These are phyloP conservation scores for Tulasnella sp. DNA, from an alignment of 768 basidiomycete species.

Conservation along the genomic window DNA sequence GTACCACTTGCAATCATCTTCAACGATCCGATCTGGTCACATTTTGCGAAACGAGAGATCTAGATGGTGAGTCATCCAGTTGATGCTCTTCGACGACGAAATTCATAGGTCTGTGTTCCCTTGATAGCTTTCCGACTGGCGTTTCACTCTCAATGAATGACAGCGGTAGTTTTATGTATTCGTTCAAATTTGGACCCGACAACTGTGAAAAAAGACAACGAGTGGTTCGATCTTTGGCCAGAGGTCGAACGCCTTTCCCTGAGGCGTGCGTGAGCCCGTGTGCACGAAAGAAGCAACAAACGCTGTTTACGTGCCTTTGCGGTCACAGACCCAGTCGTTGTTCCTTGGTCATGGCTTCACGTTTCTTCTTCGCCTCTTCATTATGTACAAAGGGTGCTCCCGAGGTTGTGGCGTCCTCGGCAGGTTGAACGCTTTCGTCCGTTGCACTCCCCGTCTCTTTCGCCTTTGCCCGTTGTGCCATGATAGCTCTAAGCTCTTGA, in stretches of 20 bases:
- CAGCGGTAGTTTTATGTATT: background rate
- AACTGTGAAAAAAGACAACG: background rate
- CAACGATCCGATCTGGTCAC: slow-evolving; percentile 64
- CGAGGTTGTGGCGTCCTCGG: background rate
- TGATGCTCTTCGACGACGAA: too few relatives aligned
- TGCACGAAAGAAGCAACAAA: background rate
- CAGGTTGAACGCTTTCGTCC: background rate
- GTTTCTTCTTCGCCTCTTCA: slow-evolving; percentile 28
- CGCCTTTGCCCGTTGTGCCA: slow-evolving; percentile 31
- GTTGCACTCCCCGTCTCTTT: slow-evolving; percentile 15
- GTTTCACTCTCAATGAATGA: background rate
- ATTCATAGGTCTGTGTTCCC: too few relatives aligned
- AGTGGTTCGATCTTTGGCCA: background rate
- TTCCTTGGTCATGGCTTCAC: slow-evolving; percentile 27
- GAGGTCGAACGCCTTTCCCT: background rate
- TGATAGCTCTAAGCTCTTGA: slow-evolving; percentile 54
- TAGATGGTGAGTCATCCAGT: slow-evolving; percentile 37
- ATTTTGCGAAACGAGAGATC: slow-evolving; percentile 59
- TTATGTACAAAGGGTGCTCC: slow-evolving; percentile 21
- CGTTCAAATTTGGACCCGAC: background rate
- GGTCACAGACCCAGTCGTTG: slow-evolving; percentile 25
- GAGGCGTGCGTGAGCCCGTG: background rate
- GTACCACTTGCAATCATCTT: slow-evolving; percentile 66
- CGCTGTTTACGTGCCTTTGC: background rate
- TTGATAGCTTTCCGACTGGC: slow-evolving; percentile 11